These are phyloP conservation scores for Suillus americanus DNA, from an alignment of 768 basidiomycete species.

Conservation along the genomic window DNA sequence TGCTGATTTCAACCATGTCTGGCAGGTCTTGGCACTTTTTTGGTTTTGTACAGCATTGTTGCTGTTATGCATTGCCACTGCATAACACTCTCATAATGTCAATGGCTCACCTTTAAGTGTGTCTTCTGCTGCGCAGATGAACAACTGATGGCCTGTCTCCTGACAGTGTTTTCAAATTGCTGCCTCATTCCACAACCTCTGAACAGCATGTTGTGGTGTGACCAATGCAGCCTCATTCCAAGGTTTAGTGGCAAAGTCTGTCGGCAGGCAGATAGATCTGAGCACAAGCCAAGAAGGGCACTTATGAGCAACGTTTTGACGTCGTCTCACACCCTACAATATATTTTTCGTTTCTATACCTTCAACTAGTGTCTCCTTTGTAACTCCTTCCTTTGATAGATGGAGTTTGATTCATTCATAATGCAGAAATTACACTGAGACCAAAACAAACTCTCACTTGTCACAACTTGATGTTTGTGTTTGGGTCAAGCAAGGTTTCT, in stretches of 20 bases:
- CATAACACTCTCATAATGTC: background rate
- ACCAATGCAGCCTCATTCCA: constrained; percentile 28
- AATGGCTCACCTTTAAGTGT: background rate
- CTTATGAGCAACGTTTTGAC: no score
- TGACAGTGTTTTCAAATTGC: background rate
- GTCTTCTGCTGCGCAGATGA: background rate
- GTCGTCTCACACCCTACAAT: no score
- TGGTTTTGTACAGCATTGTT: background rate
- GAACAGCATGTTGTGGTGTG: constrained; percentile 31
- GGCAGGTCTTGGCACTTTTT: constrained; percentile 12
- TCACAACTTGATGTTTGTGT: no score
- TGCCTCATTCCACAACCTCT: constrained; percentile 28
- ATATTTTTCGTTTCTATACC: no score
- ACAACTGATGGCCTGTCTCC: background rate
- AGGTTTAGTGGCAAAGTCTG: constrained; percentile 18
- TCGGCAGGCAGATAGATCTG: no score
- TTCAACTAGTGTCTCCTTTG: no score
- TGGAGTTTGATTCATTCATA: no score
- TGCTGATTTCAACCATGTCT: constrained; percentile 22
- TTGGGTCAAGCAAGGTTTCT: no score
- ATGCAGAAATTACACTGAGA: no score
- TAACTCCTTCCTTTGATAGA: no score
- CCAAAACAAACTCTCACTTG: no score
- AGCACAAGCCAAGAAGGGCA: no score
- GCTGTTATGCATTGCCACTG: background rate